Conservation (phyloP, 805 yeast species). For the Starmerella roubikii region DNA sequence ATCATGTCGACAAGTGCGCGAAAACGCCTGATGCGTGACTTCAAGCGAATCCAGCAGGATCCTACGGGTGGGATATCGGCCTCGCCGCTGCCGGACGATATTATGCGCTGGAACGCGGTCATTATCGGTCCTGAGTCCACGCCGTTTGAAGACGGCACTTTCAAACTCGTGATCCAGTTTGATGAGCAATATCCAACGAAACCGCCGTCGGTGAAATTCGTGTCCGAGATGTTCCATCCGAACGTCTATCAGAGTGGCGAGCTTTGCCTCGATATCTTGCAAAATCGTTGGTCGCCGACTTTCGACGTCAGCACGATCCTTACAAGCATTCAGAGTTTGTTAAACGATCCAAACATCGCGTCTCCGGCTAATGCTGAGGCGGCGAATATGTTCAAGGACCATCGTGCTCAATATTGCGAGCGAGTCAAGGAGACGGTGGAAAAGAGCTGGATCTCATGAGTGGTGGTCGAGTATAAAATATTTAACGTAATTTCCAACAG, state of each 20-base stretch:
- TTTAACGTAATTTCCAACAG: too few relatives aligned
- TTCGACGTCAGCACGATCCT: conserved; percentile 92
- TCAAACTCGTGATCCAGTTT: conserved; percentile 69
- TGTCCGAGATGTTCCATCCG: conserved; percentile 94
- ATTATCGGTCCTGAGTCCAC: conserved; percentile 96
- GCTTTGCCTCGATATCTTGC: conserved; percentile 86
- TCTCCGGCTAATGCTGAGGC: conserved; percentile 98
- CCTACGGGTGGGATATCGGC: conserved; percentile 98
- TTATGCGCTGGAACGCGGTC: conserved; percentile 96
- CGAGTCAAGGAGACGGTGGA: conserved; percentile 93
- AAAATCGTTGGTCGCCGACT: conserved; percentile 97
- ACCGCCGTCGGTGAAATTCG: conserved; percentile 84
- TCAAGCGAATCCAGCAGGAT: conserved; percentile 95
- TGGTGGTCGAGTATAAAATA: neutral
- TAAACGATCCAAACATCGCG: conserved; percentile 91
- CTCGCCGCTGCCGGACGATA: conserved; percentile 91
- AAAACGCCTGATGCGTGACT: conserved; percentile 96
- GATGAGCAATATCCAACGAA: conserved; percentile 97
- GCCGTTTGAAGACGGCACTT: conserved; percentile 96
- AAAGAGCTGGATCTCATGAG: conserved; percentile 19
- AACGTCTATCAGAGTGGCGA: conserved; percentile 94
- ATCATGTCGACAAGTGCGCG: conserved; percentile 99
- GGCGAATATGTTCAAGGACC: conserved; percentile 88
- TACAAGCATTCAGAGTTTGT: conserved; percentile 72
- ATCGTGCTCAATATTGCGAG: conserved; percentile 79